Evolutionary conservation across 176 grass and related monocot genomes (phyloP).

Genomic region (Avena sativa): DNA sequence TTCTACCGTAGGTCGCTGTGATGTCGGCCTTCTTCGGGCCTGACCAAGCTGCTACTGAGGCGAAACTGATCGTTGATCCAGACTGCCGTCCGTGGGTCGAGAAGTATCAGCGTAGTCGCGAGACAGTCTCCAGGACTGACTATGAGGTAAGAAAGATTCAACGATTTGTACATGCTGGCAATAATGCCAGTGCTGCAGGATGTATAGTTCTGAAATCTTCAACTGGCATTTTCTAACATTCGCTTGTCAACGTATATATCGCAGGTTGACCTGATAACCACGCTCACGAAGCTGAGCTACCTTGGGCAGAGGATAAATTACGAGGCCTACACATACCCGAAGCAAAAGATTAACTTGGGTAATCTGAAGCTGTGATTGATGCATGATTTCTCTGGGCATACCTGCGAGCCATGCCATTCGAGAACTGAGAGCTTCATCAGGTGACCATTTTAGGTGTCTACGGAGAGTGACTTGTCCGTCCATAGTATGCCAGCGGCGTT

Average conservation of each 20-base stretch:
- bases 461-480: background rate
- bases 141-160: conserved; percentile 66
- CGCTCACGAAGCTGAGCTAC: conserved; percentile 87
- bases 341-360: conserved; percentile 79
- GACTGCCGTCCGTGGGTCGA: conserved; percentile 86
- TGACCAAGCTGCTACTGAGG: conserved; percentile 80
- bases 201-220: background rate
- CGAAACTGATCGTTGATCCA: conserved; percentile 63
- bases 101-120: conserved; percentile 91
- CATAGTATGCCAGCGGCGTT: background rate
- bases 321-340: conserved; percentile 91
- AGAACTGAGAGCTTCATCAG: background rate
- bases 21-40: conserved; percentile 96
- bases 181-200: background rate
- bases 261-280: conserved; percentile 97
- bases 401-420: background rate
- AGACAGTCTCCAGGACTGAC: conserved; percentile 93
- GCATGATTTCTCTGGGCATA: background rate
- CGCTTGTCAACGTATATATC: conserved; percentile 43
- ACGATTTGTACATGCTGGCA: background rate
- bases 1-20: conserved; percentile 72
- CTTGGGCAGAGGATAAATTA: conserved; percentile 94
- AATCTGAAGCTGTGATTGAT: conserved; percentile 78
- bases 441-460: background rate
- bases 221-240: background rate